Conservation (phyloP, 371 early-diverging fungal genomes). For the Chytridium lagenaria region DNA sequence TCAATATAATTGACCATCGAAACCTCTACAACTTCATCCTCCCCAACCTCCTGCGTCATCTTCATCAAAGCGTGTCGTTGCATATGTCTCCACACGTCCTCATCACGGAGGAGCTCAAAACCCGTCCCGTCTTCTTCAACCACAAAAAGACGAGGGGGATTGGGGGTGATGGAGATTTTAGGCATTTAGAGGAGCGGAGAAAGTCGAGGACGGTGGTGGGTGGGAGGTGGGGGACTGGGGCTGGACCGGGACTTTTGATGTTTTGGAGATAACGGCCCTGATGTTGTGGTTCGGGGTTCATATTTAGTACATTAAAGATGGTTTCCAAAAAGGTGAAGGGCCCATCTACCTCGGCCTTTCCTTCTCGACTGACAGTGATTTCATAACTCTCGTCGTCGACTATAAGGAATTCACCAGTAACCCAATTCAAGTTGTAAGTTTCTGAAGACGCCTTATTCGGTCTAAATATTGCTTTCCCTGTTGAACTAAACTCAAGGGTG, state of each 20-base stretch:
- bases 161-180: conserved; percentile 35
- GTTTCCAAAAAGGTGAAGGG: no score
- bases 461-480: not conserved
- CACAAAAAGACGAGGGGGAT: conserved; percentile 36
- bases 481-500: not conserved
- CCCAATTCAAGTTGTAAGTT: not conserved
- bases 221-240: no score
- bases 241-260: no score
- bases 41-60: no score
- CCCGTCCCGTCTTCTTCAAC: conserved; percentile 39
- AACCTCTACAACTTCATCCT: no score
- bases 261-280: no score
- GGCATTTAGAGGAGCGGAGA: no score
- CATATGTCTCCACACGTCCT: conserved; percentile 27
- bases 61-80: no score
- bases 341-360: conserved; percentile 1
- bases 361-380: not conserved
- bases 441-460: not conserved
- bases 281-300: no score
- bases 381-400: not conserved
- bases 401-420: not conserved
- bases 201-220: no score
- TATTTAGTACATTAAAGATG: no score
- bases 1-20: no score
- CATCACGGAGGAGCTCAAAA: conserved; percentile 39